Conservation (phyloP, 2,329 filamentous ascomycete genomes). For the Xylaria sp. region DNA sequence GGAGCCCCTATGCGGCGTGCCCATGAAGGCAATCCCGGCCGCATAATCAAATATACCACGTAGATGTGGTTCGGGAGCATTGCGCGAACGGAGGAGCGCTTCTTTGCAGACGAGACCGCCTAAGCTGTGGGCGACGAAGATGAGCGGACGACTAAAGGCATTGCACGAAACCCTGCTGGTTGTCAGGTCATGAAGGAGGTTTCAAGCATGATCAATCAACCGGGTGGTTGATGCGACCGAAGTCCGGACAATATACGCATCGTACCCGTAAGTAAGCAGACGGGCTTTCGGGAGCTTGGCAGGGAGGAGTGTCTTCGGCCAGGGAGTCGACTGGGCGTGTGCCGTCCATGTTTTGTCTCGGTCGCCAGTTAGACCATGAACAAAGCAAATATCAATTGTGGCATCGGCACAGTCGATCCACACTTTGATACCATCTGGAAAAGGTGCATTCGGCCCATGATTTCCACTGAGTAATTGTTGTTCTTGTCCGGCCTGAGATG, state of each 20-base stretch:
- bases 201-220: not conserved
- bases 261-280: constrained; percentile 30
- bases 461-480: too few relatives aligned
- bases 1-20: constrained; percentile 25
- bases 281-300: constrained; percentile 17
- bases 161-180: too few relatives aligned
- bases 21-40: constrained; percentile 19
- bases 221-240: not conserved
- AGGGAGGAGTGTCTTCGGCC: constrained; percentile 23
- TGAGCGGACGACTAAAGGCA: constrained; percentile 7
- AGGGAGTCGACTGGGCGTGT: constrained; percentile 3
- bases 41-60: constrained; percentile 12
- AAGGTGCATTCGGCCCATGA: too few relatives aligned
- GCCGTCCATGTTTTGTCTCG: constrained; percentile 25
- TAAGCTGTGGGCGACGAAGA: constrained; percentile 29
- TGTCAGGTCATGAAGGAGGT: not conserved
- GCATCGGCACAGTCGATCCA: too few relatives aligned
- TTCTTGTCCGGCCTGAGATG: too few relatives aligned
- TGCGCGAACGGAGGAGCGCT: constrained; percentile 20
- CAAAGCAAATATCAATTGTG: constrained; percentile 2
- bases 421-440: too few relatives aligned
- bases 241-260: constrained; percentile 16
- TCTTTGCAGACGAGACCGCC: constrained; percentile 28
- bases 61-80: constrained; percentile 18
- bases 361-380: constrained; percentile 29